These are phyloP conservation scores for Lolium perenne DNA, from an alignment of 176 grass and related monocot species.

Conservation along the genomic window DNA sequence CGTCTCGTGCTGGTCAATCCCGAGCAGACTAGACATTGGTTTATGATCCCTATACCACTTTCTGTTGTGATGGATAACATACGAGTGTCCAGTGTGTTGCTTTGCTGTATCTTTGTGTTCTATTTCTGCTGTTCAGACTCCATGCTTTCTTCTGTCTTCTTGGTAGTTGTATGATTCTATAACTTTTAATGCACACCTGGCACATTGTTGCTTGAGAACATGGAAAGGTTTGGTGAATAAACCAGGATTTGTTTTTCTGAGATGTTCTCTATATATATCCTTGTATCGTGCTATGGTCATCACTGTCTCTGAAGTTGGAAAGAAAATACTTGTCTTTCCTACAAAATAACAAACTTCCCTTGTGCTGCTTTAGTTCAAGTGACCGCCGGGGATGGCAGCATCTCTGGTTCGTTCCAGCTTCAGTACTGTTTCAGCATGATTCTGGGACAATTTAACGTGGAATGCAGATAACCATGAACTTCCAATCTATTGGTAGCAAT, in stretches of 20 bases:
- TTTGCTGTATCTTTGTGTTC: not conserved
- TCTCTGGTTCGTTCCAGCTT: too few relatives aligned
- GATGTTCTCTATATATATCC: not conserved
- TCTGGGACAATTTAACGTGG: too few relatives aligned
- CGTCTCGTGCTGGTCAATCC: constrained; percentile 53
- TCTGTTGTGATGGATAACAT: not conserved
- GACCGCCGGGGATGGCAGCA: too few relatives aligned
- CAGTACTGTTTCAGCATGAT: too few relatives aligned
- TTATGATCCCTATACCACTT: not conserved
- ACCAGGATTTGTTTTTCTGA: not conserved
- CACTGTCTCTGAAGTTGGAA: not conserved
- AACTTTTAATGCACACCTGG: not conserved
- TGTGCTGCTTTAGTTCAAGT: not conserved
- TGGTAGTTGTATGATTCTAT: not conserved
- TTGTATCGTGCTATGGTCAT: not conserved
- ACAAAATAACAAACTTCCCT: not conserved
- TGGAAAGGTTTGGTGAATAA: not conserved
- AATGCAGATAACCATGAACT: too few relatives aligned
- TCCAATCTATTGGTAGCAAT: too few relatives aligned
- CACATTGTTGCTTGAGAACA: not conserved
- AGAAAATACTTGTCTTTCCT: not conserved
- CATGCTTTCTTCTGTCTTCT: not conserved
- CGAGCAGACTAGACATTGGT: constrained; percentile 36
- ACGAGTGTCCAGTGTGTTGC: not conserved
- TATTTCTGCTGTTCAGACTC: not conserved